Evolutionary conservation across 2,329 filamentous ascomycete species (phyloP).

Genomic region (Alternaria tenuissima): DNA sequence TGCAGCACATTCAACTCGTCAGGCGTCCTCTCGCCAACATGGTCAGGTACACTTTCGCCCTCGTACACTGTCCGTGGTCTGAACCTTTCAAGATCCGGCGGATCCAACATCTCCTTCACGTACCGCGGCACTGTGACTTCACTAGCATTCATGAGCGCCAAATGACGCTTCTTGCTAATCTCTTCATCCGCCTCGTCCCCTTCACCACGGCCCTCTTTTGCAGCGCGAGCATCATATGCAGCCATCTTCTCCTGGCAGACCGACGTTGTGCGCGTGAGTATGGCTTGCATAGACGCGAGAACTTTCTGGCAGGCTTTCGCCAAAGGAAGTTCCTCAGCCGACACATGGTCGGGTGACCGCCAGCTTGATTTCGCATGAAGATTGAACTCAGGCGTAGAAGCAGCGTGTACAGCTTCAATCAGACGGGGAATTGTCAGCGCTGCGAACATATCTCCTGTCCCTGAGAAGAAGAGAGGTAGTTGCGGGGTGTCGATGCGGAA

Average conservation of each 20-base stretch:
- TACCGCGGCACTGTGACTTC: conserved; percentile 87
- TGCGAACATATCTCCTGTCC: conserved; percentile 98
- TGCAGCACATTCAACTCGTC: conserved; percentile 36
- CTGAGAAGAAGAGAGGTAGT: conserved; percentile 93
- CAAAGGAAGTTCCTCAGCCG: conserved; percentile 76
- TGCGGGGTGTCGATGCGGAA: conserved; percentile 89
- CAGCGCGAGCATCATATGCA: conserved; percentile 55
- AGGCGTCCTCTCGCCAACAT: conserved; percentile 23
- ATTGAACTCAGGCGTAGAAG: conserved; percentile 37
- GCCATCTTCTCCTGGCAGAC: conserved; percentile 72
- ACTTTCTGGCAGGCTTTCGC: conserved; percentile 86
- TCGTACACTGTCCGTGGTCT: conserved; percentile 56
- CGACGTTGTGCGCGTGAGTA: conserved; percentile 73
- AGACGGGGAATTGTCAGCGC: conserved; percentile 88
- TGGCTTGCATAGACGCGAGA: conserved; percentile 88
- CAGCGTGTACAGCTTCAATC: conserved; percentile 75
- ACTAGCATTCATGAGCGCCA: conserved; percentile 81
- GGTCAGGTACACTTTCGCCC: conserved; percentile 14
- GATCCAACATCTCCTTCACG: conserved; percentile 71
- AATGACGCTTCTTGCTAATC: conserved; percentile 66
- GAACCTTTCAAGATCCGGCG: conserved; percentile 71
- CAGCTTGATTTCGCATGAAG: conserved; percentile 70
- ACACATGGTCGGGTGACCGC: conserved; percentile 77
- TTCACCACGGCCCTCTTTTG: conserved; percentile 55
- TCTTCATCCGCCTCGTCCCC: conserved; percentile 55